Conservation (phyloP, 352 stramenopile genomes). For the Phytophthora meadii region DNA sequence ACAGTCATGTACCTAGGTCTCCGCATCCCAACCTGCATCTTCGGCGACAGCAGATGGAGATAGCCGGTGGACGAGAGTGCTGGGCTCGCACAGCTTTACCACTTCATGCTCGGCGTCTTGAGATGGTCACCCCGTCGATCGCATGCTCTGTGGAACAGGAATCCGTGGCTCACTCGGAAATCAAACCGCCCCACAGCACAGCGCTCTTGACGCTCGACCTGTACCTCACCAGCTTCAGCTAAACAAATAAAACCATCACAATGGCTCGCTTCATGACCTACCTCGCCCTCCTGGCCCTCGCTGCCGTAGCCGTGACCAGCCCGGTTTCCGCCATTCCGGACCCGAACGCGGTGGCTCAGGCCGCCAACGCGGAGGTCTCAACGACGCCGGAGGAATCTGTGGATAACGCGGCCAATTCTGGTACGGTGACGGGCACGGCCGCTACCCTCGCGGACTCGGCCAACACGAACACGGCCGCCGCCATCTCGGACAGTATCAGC, state of each 20-base stretch:
- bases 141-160: constrained; percentile 2
- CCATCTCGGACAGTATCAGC: constrained; percentile 37
- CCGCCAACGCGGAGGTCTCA: constrained; percentile 27
- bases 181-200: constrained; percentile 34
- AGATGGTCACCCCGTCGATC: constrained; percentile 32
- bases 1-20: constrained; percentile 1
- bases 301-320: constrained; percentile 23
- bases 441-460: constrained; percentile 16
- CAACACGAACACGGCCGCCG: constrained; percentile 24
- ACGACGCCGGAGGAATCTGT: constrained; percentile 18
- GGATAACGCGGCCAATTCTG: constrained; percentile 3
- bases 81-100: constrained; percentile 27
- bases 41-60: constrained; percentile 32
- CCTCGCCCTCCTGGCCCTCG: constrained; percentile 35
- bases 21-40: constrained; percentile 34
- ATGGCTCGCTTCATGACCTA: constrained; percentile 39
- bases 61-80: constrained; percentile 17
- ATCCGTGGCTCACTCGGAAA: constrained; percentile 31
- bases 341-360: constrained; percentile 26
- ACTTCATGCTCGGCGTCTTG: constrained; percentile 14
- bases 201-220: constrained; percentile 24
- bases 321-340: constrained; percentile 31
- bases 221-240: constrained; percentile 22
- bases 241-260: constrained; percentile 4
- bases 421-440: constrained; percentile 12